Conservation (phyloP, 2,329 filamentous ascomycete species). For the Apiospora kogelbergensis region DNA sequence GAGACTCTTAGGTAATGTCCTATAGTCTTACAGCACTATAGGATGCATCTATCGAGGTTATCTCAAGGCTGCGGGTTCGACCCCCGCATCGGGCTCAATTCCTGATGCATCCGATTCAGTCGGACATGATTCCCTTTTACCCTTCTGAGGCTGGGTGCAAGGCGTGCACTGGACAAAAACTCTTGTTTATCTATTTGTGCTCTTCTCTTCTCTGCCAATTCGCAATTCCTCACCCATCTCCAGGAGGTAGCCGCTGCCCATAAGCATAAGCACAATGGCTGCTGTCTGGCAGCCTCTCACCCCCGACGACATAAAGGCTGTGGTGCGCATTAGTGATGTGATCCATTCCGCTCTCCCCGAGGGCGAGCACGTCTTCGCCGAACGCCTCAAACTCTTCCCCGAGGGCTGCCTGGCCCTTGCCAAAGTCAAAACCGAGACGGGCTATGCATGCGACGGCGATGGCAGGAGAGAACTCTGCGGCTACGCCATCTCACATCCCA, state of each 20-base stretch:
- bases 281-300: slow-evolving; percentile 29
- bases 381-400: slow-evolving; percentile 34
- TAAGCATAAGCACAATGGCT: neutral
- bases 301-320: slow-evolving; percentile 22
- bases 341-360: slow-evolving; percentile 35
- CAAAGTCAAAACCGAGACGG: neutral
- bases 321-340: slow-evolving; percentile 27
- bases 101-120: slow-evolving; percentile 17
- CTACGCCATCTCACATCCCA: slow-evolving; percentile 38
- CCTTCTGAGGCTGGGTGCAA: neutral
- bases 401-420: slow-evolving; percentile 33
- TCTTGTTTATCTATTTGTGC: too few species aligned
- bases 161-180: too few species aligned
- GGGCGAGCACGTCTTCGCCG: slow-evolving; percentile 27
- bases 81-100: slow-evolving; percentile 43
- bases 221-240: neutral
- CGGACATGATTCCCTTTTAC: neutral
- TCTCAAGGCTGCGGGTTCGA: slow-evolving; percentile 37
- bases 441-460: too few species aligned
- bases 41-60: too few species aligned
- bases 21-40: too few species aligned
- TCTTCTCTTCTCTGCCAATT: too few species aligned
- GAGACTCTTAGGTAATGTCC: slow-evolving; percentile 58
- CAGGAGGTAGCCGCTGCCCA: neutral
- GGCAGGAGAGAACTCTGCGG: slow-evolving; percentile 23